Percentiles rank a stretch among this genome's conserved stretches.
Conservation (phyloP, 2,329 filamentous ascomycete genomes). For the Bipolaris bicolor region DNA sequence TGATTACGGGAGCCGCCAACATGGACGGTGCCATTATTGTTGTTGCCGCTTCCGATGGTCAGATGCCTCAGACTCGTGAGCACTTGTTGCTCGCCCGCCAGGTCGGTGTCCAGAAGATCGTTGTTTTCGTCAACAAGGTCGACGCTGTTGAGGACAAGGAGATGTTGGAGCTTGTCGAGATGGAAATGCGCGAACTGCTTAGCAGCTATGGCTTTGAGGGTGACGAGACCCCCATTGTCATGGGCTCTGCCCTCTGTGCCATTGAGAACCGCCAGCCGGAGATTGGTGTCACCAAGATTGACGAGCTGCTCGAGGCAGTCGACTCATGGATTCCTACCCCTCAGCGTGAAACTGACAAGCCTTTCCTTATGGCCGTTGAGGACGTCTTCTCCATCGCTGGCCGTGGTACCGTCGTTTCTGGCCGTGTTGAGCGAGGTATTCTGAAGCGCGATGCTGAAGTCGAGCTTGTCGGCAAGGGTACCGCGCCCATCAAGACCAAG, state of each 20-base stretch:
- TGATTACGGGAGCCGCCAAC: constrained; percentile 99
- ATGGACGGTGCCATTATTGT: constrained; percentile 99
- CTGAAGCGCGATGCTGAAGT: constrained; percentile 95
- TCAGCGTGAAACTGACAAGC: constrained; percentile 92
- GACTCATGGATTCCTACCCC: constrained; percentile 97
- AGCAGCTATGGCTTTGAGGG: constrained; percentile 94
- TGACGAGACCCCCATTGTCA: constrained; percentile 94
- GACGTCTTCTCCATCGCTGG: constrained; percentile 67
- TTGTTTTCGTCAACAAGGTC: constrained; percentile 99
- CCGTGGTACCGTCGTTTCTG: constrained; percentile 94
- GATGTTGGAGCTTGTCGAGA: constrained; percentile 99
- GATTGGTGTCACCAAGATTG: constrained; percentile 85
- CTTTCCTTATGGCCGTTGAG: constrained; percentile 98
- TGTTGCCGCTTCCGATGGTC: constrained; percentile 95
- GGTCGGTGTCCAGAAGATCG: constrained; percentile 96
- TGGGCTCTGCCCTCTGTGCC: constrained; percentile 95
- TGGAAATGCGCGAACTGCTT: constrained; percentile 99
- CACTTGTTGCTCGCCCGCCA: constrained; percentile 97
- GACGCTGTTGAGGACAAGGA: constrained; percentile 96
- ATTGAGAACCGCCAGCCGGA: constrained; percentile 86
- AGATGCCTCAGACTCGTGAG: constrained; percentile 99
- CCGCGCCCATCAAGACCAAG: constrained; percentile 90
- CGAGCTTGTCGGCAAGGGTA: constrained; percentile 89
- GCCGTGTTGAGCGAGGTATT: constrained; percentile 93
- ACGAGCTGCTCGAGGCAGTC: constrained; percentile 87